These are phyloP conservation scores for Corylus americana DNA, from an alignment of 306 rosid genomes.

Conservation along the genomic window DNA sequence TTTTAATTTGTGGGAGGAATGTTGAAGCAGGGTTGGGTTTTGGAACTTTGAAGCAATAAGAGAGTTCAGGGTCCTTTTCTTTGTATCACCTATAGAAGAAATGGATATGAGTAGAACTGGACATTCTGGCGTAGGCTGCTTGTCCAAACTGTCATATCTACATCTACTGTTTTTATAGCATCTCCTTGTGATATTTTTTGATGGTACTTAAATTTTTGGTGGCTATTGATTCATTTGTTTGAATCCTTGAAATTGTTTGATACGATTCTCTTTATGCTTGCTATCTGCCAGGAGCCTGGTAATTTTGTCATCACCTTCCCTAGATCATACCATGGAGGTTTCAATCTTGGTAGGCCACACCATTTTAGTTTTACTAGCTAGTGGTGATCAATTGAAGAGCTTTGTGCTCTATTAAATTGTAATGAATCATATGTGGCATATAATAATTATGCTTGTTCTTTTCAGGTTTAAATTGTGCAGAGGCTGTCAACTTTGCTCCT, in stretches of 20 bases:
- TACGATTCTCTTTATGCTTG: conserved; percentile 31
- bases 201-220: conserved; percentile 14
- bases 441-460: conserved; percentile 27
- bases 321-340: conserved; percentile 94
- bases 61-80: background rate
- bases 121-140: background rate
- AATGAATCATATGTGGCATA: conserved; percentile 5
- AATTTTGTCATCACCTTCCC: conserved; percentile 98
- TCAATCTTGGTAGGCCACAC: conserved; percentile 74
- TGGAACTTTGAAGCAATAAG: conserved; percentile 3
- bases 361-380: conserved; percentile 28
- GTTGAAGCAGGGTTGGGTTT: background rate
- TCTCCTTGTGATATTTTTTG: background rate
- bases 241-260: conserved; percentile 16
- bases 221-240: conserved; percentile 18
- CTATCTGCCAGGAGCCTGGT: conserved; percentile 81
- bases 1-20: background rate
- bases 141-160: background rate
- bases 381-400: conserved; percentile 21
- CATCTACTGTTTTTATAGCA: background rate
- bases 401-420: conserved; percentile 14
- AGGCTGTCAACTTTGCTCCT: conserved; percentile 99
- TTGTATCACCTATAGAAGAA: background rate
- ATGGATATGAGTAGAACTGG: background rate
- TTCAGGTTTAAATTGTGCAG: conserved; percentile 95